Base-by-base conservation (phyloP, 2,329 filamentous ascomycete genomes). In the Phaeosphaeria sp. region DNA sequence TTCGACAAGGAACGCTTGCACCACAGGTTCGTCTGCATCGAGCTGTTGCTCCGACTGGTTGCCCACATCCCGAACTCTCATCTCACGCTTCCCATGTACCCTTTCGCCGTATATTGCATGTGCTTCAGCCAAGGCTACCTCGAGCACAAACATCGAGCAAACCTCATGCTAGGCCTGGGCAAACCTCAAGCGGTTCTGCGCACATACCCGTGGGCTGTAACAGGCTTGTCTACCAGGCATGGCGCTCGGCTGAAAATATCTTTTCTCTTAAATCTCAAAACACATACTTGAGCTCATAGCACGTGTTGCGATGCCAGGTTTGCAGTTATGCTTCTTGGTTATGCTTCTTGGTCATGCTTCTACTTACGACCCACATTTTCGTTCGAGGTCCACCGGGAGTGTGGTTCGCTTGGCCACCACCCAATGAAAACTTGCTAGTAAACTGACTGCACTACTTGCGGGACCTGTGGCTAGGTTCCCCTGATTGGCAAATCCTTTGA, bases 21-120 rank as follows among this genome's bases (percentile, higher is more conserved):
- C 52, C n/a, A 60, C 60, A 41, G 33, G 52, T 54, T 63, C 60
- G 44, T 42, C 50, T 56, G 25, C 18, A 51, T 47, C 50, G 30
- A 41, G 43, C 20, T 43, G 23, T 41, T 50, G 22, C 41, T 27
- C 49, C 52, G 23, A 30, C 46, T 46, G 48, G 21, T 25, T 42
- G 54, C 52, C 23, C 20, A 23, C 42, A 36, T 44, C 11, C 33
- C 47, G 27, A 47, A 47, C 27, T 30, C 49, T 56, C 17, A 25
- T 25, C 20, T 25, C 10, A 25, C 21, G 21, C 17, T 46, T 17
- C 44, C 44, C 7, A 25, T 46, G 13, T 46, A 25, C 22, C 22
- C 10, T 46, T 46, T 23, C 17, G 21, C 44, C 22, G 11, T n/a
- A 46, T 46, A 25, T 46, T 25, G 22, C 44, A 10, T 46, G 44